Evolutionary conservation across 2,329 filamentous ascomycete genomes (phyloP).

Genomic region (Meredithiella fracta): DNA sequence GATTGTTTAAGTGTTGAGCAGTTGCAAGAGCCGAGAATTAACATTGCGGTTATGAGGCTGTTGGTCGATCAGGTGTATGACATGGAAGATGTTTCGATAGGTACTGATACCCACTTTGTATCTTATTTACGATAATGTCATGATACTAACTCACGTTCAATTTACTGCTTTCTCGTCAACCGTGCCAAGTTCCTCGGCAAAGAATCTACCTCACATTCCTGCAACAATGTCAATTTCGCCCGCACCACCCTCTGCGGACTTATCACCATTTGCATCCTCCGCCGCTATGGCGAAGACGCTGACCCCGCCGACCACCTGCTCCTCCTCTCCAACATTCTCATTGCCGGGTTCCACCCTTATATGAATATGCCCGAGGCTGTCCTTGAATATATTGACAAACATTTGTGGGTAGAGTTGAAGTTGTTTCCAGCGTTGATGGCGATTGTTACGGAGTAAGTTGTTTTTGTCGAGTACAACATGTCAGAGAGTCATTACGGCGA

Average conservation of each 20-base stretch:
- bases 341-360: conserved; percentile 72
- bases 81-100: conserved; percentile 59
- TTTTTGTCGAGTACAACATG: conserved; percentile 64
- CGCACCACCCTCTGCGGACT: conserved; percentile 66
- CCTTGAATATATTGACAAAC: conserved; percentile 33
- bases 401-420: conserved; percentile 24
- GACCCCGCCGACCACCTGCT: conserved; percentile 54
- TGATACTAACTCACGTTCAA: conserved; percentile 23
- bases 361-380: conserved; percentile 61
- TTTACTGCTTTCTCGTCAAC: conserved; percentile 74
- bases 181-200: conserved; percentile 64
- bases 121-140: not conserved
- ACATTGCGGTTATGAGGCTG: conserved; percentile 61
- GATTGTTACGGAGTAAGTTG: conserved; percentile 63
- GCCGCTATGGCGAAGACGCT: conserved; percentile 64
- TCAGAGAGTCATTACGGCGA: conserved; percentile 66
- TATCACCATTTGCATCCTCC: conserved; percentile 59
- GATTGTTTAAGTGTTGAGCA: conserved; percentile 26
- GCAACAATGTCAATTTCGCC: conserved; percentile 67
- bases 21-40: conserved; percentile 65
- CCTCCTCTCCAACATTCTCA: conserved; percentile 60
- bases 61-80: conserved; percentile 73
- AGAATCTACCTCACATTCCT: conserved; percentile 57
- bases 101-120: not conserved
- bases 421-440: conserved; percentile 66